Evolutionary conservation across 2,329 filamentous ascomycete species (phyloP), one percentile per base, ranked within the genome.

Genomic region (Aspergillus niger): DNA sequence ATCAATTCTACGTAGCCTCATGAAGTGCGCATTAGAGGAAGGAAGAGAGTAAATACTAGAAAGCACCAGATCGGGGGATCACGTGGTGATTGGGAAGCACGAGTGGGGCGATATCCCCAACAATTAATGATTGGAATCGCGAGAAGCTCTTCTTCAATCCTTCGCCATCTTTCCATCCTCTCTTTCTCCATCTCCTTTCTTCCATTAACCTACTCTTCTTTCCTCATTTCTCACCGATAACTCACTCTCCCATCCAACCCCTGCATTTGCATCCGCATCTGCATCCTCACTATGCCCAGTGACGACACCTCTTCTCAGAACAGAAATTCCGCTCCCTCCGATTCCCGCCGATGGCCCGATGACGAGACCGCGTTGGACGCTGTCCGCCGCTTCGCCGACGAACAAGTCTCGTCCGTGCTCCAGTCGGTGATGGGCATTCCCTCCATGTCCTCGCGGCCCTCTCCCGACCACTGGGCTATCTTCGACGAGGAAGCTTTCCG

Each of bases 311-410:
- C 30, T 13, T 58, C 60, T 24, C 53, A 57, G 44, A 52, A 63
- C n/a, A 15, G 32, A 20, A 8, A 15, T 28, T 13, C 24, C 22
- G 24, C 62, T 69, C 55, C 48, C 74, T 72, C 73, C n/a, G 63
- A 60, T 60, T 58, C 64, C 15, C 63, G 64, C 32, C 59, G 63
- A 59, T 68, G 67, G 66, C 57, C 61, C 44, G 72, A 79, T 55
- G 71, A 77, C 60, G 73, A 79, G 61, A 86, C 86, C 61, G 84
- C 85, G 1, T 87, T 88, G 72, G 80, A 86, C 58, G 78, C 81
- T 30, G 87, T 88, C 74, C 85, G 86, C 65, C 83, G 82, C 63
- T 86, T 84, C 70, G 83, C 85, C 58, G 85, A 88, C 66, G 81
- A 83, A 50, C 83, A 85, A 59, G 79, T 87, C 65, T 81, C 80